Evolutionary conservation across 2,329 filamentous ascomycete species (phyloP), one percentile per base, ranked within the genome.

Genomic region (Scytalidium lignicola): DNA sequence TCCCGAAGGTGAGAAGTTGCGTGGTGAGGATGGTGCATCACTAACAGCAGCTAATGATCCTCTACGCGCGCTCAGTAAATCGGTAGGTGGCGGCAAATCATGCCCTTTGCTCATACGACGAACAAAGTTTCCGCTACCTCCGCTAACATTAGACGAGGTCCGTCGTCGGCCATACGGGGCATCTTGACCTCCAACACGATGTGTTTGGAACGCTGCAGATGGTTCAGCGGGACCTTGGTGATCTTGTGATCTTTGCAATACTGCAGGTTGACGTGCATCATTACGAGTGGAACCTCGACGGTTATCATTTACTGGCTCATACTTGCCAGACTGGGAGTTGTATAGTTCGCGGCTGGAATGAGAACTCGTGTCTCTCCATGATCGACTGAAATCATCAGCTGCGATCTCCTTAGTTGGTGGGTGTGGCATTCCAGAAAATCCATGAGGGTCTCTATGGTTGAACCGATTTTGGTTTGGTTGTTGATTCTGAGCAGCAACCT

Each of bases 241-340:
- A 32, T 80, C 78, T 3, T 75, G 70, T 18, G 85, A 80, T 43
- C 92, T 78, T 64, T 96, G 91, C 42, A 97, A 70, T 8, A 97
- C 71, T 13, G 90, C 79, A 20, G 89, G 86, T 55, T 92, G 85
- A 44, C 87, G 82, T 48, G 74, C 69, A 47, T 93, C 88, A 48
- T 82, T 79, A 46, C 86, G 81, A 55, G 80, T 72, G 23, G 86
- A 82, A 17, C 80, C 82, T 55, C 89, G 82, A 32, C 90, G 84
- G 54, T 71, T 74, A 48, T 96, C 90, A 46, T 79, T 74, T 3
- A 91, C 92, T 15, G 91, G 90, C 64, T 97, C 92, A 59, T 96
- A 95, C 45, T 90, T 85, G 17, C 92, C 92, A 47, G 90, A 96
- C 48, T 95, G 87, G n/a, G 92, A 95, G 65, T 97, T 96, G 71